These are phyloP conservation scores for Gigaspora rosea DNA, from an alignment of 192 early-diverging fungal genomes.

Conservation along the genomic window DNA sequence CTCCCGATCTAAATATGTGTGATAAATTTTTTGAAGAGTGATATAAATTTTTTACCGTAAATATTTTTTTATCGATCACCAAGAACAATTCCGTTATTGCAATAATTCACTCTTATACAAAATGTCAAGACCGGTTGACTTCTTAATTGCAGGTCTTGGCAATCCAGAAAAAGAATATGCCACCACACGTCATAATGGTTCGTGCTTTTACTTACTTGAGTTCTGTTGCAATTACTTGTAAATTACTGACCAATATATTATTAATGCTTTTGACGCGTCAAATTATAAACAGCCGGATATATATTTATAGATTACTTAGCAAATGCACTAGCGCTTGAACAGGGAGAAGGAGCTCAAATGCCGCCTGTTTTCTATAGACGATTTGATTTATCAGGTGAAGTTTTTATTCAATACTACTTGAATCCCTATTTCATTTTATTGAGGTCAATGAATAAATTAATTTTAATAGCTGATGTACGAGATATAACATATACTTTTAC, in stretches of 20 bases:
- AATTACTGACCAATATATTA: neutral
- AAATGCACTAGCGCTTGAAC: conserved; percentile 55
- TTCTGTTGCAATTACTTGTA: neutral
- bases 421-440: neutral
- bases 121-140: conserved; percentile 50
- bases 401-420: neutral
- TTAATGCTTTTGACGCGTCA: neutral
- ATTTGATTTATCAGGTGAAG: conserved; percentile 38
- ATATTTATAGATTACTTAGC: conserved; percentile 63
- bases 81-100: no score
- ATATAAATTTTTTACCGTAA: no score
- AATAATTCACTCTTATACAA: neutral
- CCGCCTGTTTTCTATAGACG: conserved; percentile 44
- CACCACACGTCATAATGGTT: conserved; percentile 60
- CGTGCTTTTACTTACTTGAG: neutral
- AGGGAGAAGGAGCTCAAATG: conserved; percentile 32
- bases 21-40: no score
- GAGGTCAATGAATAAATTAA: neutral
- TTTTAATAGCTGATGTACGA: conserved; percentile 52
- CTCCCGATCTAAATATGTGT: no score
- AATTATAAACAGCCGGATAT: conserved; percentile 46
- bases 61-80: no score
- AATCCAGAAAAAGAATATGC: conserved; percentile 50
- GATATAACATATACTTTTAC: conserved; percentile 51
- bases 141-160: conserved; percentile 57